These are phyloP conservation scores for Carallia pectinifolia DNA, from an alignment of 345 rosid species.

Conservation along the genomic window DNA sequence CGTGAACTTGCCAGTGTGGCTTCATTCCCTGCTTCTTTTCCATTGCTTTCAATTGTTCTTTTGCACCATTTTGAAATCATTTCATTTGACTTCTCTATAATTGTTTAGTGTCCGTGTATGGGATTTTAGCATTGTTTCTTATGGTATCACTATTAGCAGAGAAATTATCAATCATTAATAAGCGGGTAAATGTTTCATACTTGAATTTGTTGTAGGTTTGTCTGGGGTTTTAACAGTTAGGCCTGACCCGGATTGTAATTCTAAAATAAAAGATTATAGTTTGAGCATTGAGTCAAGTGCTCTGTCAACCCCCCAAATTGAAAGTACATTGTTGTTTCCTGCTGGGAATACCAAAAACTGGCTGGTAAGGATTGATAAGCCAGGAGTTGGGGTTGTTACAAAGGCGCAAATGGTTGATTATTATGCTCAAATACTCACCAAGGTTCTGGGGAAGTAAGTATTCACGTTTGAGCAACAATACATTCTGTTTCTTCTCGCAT, in stretches of 20 bases:
- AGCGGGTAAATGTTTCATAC: not conserved
- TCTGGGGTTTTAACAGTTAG: constrained; percentile 68
- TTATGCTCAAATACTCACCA: constrained; percentile 62
- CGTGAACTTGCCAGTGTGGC: constrained; percentile 52
- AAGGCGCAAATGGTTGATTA: constrained; percentile 95
- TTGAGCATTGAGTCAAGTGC: constrained; percentile 15
- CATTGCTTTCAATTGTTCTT: not conserved
- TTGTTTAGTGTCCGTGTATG: no score
- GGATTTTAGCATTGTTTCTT: not conserved
- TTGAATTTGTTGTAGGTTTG: constrained; percentile 43
- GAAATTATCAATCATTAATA: not conserved
- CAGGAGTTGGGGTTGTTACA: constrained; percentile 72
- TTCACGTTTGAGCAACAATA: constrained; percentile 2
- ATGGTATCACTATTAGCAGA: not conserved
- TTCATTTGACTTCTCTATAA: no score
- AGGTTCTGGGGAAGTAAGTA: constrained; percentile 75
- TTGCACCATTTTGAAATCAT: not conserved
- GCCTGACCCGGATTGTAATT: constrained; percentile 51
- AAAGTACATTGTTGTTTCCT: constrained; percentile 49
- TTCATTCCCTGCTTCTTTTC: not conserved
- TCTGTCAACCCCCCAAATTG: constrained; percentile 19
- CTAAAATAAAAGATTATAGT: constrained; percentile 43
- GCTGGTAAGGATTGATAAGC: constrained; percentile 70
- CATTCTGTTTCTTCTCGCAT: not conserved
- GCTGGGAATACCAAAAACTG: constrained; percentile 59